Evolutionary conservation across 179 eudicot genomes (phyloP).

Genomic region (Actinidia arguta): DNA sequence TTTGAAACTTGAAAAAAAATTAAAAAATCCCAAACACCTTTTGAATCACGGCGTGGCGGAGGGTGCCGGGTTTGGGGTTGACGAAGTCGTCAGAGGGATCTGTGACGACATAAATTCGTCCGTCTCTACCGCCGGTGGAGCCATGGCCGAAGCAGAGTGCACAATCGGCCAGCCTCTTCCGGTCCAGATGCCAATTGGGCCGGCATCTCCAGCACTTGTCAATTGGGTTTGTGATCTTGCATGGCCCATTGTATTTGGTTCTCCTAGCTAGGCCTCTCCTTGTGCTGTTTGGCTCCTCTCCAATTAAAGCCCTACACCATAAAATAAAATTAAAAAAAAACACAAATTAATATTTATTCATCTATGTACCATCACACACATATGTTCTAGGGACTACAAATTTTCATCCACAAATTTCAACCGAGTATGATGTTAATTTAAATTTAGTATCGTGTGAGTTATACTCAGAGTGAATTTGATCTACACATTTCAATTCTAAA

Average conservation of each 20-base stretch:
- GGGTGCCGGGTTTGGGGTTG: conserved; percentile 77
- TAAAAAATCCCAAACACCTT: conserved; percentile 21
- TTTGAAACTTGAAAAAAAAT: too few relatives aligned
- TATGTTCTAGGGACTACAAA: too few relatives aligned
- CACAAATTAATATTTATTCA: not conserved
- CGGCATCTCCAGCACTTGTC: conserved; percentile 88
- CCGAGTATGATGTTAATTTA: too few relatives aligned
- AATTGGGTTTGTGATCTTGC: conserved; percentile 77
- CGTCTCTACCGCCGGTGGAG: conserved; percentile 70
- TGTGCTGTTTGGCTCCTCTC: conserved; percentile 20
- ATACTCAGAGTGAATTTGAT: too few relatives aligned
- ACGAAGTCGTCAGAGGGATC: conserved; percentile 55
- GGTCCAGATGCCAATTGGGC: conserved; percentile 56
- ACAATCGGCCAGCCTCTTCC: conserved; percentile 67
- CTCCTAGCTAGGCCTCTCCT: conserved; percentile 38
- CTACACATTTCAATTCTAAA: too few relatives aligned
- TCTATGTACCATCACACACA: too few relatives aligned
- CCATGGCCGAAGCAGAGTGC: conserved; percentile 66
- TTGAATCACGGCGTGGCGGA: conserved; percentile 69
- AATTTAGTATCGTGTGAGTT: too few relatives aligned
- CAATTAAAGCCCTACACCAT: conserved; percentile 1
- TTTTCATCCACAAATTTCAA: too few relatives aligned
- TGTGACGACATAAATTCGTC: conserved; percentile 58
- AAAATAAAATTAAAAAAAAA: not conserved
- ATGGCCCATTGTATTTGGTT: conserved; percentile 42